Evolutionary conservation across 1,284 basidiomycete species (phyloP).

Genomic region (Ceratobasidium sp.): DNA sequence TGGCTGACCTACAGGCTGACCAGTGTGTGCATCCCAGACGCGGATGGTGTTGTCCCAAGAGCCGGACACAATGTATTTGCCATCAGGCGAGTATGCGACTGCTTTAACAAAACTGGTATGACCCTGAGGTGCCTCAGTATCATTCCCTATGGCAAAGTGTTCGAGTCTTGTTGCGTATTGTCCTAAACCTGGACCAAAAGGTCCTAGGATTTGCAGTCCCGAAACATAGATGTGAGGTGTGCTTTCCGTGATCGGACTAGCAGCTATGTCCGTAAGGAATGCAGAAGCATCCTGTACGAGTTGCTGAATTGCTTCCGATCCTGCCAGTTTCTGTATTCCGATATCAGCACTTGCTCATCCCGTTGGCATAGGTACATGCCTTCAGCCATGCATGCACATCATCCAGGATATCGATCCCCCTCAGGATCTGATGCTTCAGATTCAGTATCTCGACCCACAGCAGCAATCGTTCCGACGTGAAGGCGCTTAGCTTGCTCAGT

Average conservation of each 20-base stretch:
- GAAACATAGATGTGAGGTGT: conserved; percentile 6
- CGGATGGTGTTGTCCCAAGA: too few relatives aligned
- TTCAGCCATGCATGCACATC: background rate
- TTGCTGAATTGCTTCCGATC: background rate
- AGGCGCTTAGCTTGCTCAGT: background rate
- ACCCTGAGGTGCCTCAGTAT: background rate
- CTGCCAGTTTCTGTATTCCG: too few relatives aligned
- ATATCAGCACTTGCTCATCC: too few relatives aligned
- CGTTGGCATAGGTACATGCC: background rate
- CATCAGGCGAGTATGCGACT: background rate
- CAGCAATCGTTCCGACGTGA: background rate
- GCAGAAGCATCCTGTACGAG: background rate
- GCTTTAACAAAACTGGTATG: background rate
- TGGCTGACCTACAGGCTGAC: too few relatives aligned
- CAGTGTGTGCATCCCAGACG: too few relatives aligned
- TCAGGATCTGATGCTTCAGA: background rate
- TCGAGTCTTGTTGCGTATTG: background rate
- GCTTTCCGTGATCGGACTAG: background rate
- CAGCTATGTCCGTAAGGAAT: too few relatives aligned
- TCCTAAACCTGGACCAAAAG: too few relatives aligned
- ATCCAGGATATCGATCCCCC: background rate
- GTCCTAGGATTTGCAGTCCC: too few relatives aligned
- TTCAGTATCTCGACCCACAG: background rate
- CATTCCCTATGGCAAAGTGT: background rate
- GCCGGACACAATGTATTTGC: too few relatives aligned